phyloP scores from a whole-genome alignment of 176 grass and related monocot species.

The Miscanthus lutarioriparius region DNA sequence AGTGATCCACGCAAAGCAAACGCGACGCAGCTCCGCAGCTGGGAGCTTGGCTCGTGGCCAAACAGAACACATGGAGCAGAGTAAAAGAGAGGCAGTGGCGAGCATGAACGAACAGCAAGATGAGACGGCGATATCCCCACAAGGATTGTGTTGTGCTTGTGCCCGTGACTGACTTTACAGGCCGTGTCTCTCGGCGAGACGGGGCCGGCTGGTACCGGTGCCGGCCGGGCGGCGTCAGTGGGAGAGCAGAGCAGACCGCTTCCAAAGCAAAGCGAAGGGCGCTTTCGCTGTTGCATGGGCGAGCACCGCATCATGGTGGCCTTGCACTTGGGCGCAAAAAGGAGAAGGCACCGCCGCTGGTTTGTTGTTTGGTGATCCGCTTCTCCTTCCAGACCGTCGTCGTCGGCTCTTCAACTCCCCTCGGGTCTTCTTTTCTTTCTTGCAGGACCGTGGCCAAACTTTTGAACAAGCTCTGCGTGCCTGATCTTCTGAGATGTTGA shows the following conservation, averaged over 20 bases:
- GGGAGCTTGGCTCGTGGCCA: background rate
- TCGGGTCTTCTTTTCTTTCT: no score
- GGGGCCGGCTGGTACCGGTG: background rate
- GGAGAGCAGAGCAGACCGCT: background rate
- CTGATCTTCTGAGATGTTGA: background rate
- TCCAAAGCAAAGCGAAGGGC: constrained; percentile 28
- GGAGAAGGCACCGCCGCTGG: background rate
- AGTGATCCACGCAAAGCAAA: background rate
- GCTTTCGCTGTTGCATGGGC: constrained; percentile 35
- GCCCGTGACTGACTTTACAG: background rate
- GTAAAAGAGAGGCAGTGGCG: background rate
- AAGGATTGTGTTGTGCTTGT: constrained; percentile 18
- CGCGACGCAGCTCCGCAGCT: no score
- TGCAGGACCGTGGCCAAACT: background rate
- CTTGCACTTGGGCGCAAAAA: constrained; percentile 27
- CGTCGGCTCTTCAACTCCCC: no score
- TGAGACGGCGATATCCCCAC: background rate
- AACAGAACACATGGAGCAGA: background rate
- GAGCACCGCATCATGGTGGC: background rate
- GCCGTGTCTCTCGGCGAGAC: constrained; percentile 14
- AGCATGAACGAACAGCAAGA: background rate
- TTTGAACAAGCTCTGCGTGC: background rate
- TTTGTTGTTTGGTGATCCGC: background rate
- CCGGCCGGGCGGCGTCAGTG: constrained; percentile 6
- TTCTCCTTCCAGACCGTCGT: no score